These are phyloP conservation scores for Penicillium sp. DNA, from an alignment of 2,329 filamentous ascomycete genomes.

Conservation along the genomic window DNA sequence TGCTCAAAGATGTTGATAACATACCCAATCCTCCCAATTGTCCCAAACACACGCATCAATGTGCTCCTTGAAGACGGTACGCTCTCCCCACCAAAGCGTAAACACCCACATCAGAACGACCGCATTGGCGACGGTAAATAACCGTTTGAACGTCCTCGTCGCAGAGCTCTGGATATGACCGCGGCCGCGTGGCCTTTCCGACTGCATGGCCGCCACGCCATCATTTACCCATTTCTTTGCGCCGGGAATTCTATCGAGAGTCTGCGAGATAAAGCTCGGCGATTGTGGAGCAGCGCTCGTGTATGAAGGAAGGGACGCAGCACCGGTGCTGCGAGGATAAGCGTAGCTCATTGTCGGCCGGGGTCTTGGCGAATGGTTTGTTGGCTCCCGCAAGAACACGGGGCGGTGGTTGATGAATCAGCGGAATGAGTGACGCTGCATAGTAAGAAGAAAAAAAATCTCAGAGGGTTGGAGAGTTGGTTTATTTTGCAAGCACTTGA, in stretches of 20 bases:
- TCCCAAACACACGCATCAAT: constrained; percentile 78
- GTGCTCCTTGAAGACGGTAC: constrained; percentile 72
- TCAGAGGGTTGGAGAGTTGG: too few species aligned
- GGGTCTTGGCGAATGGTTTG: constrained; percentile 13
- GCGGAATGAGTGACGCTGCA: constrained; percentile 24
- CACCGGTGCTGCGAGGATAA: constrained; percentile 32
- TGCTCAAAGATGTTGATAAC: constrained; percentile 22
- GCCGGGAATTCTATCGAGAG: constrained; percentile 25
- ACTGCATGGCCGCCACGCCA: constrained; percentile 12
- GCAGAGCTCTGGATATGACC: constrained; percentile 21
- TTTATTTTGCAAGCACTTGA: too few species aligned
- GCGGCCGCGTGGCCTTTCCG: constrained; percentile 12
- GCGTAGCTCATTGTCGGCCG: constrained; percentile 39
- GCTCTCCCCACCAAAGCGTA: constrained; percentile 82
- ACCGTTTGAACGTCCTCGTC: constrained; percentile 14
- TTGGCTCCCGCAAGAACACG: constrained; percentile 16
- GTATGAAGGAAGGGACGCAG: constrained; percentile 31
- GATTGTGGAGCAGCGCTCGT: constrained; percentile 18
- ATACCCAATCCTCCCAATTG: constrained; percentile 91
- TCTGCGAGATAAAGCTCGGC: constrained; percentile 12
- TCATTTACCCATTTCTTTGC: constrained; percentile 29
- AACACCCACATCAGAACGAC: constrained; percentile 76
- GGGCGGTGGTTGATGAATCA: constrained; percentile 14
- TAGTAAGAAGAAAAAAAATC: constrained; percentile 18
- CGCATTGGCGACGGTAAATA: constrained; percentile 61